Evolutionary conservation across 768 basidiomycete genomes (phyloP).

Genomic region (Psilocybe azurescens): DNA sequence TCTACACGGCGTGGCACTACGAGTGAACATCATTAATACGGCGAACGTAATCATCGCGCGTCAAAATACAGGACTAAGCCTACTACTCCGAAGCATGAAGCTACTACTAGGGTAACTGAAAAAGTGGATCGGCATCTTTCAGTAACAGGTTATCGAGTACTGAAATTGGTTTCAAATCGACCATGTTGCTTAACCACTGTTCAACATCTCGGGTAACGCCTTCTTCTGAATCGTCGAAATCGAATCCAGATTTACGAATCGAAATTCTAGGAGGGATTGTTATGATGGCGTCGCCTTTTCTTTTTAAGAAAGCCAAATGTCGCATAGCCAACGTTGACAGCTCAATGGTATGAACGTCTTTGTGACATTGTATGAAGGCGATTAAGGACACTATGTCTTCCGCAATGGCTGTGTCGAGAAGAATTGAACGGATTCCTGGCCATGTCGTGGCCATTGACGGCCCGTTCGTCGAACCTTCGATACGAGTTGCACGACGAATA

Average conservation of each 20-base stretch:
- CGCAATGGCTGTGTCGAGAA: constrained; percentile 16
- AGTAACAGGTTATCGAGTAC: neutral
- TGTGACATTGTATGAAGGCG: constrained; percentile 15
- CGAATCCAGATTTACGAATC: neutral
- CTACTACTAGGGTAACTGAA: neutral
- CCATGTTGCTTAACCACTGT: neutral
- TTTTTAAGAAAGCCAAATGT: constrained; percentile 18
- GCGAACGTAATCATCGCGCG: no score
- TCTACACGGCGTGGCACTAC: no score
- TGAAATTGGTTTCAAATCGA: neutral
- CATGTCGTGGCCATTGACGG: neutral
- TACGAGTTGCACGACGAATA: neutral
- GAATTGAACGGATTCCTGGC: constrained; percentile 14
- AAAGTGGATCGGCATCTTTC: neutral
- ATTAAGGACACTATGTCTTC: constrained; percentile 19
- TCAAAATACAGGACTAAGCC: no score
- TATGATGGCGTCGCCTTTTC: neutral
- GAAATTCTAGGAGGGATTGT: neutral
- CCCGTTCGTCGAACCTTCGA: no score
- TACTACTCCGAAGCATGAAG: neutral
- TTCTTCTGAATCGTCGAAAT: neutral
- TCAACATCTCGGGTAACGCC: neutral
- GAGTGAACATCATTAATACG: no score
- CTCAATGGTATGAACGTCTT: constrained; percentile 13
- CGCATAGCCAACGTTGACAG: constrained; percentile 20